Base-by-base conservation (phyloP, 2,329 filamentous ascomycete species). In the Arthrobotrys musiformis region DNA sequence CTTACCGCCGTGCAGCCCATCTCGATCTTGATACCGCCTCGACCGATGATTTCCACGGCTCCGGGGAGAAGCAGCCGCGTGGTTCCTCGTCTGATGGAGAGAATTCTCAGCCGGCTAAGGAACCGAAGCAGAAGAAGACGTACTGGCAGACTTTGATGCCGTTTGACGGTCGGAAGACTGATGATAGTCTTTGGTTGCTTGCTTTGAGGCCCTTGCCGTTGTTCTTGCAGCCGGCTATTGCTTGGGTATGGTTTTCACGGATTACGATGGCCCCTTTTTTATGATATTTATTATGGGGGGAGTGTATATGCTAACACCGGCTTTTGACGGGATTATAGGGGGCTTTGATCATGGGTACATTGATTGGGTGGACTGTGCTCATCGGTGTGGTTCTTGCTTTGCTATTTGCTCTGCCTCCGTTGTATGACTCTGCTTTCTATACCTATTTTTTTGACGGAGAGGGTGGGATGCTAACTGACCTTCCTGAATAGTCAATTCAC, bases 341-440 rank as follows among this genome's bases (percentile, higher is more conserved):
- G n/a, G 35, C 67, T 26, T 62, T 78, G 61, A 78, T 72, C 67
- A 78, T 78, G 72, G 94, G 94, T 15, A 89, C 92, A 3, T 89
- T 97, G 82, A 97, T 97, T 81, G 94, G 94, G 79, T 98, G 94
- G 94, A 97, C 94, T 0, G 92, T 97, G 15, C 93, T 97, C 82
- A 94, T 97, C 79, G 92, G 92, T 70, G 91, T 95, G 77, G 89
- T 95, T 79, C 85, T 96, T 52, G 91, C 90, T n/a, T 52, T 68
- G 37, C 69, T 81, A 19, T 79, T 80, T 63, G 75, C 44, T 48
- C 48, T 61, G 30, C 70, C 56, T 24, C 67, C 63, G 48, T 63
- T 78, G 70, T 79, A 72, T 40, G 63, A 72, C 30, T 60, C 58
- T 54, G 62, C 6, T 54, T 22, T 48, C 4, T 22, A 24, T 22